phyloP scores from a whole-genome alignment of 768 basidiomycete genomes.

The Mycena haematopus region DNA sequence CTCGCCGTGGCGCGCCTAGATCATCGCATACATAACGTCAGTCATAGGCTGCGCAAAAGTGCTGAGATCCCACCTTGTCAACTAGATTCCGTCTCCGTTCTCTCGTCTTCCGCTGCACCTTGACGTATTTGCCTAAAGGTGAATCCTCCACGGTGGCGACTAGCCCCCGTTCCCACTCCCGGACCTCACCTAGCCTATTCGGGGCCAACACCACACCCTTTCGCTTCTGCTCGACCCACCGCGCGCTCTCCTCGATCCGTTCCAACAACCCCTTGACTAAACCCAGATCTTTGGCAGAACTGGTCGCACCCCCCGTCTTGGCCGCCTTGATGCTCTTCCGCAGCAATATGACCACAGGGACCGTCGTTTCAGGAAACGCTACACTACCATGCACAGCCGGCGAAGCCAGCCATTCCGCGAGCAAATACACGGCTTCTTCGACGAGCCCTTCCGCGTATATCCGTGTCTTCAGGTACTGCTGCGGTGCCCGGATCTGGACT shows the following conservation, averaged over 20 bases:
- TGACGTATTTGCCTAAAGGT: conserved; percentile 83
- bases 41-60: conserved; percentile 23
- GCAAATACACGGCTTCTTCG: conserved; percentile 80
- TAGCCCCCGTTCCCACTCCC: conserved; percentile 71
- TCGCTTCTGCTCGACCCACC: conserved; percentile 78
- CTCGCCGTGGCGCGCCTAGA: conserved; percentile 73
- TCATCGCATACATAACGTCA: conserved; percentile 26
- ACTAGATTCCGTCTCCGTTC: conserved; percentile 73
- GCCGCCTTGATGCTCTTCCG: conserved; percentile 75
- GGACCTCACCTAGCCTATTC: conserved; percentile 69
- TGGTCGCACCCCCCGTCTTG: conserved; percentile 41
- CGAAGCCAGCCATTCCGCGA: conserved; percentile 84
- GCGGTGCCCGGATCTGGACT: conserved; percentile 83
- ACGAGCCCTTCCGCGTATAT: conserved; percentile 83
- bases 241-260: conserved; percentile 82
- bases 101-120: conserved; percentile 80
- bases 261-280: conserved; percentile 82
- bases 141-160: conserved; percentile 66
- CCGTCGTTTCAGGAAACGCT: conserved; percentile 91
- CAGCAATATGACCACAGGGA: conserved; percentile 78
- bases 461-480: conserved; percentile 87
- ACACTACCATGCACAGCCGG: conserved; percentile 79
- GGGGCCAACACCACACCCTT: conserved; percentile 79
- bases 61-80: conserved; percentile 64
- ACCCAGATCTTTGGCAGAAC: conserved; percentile 61